Base-by-base conservation (phyloP, 768 basidiomycete species). In the Pleurotus cornucopiae region DNA sequence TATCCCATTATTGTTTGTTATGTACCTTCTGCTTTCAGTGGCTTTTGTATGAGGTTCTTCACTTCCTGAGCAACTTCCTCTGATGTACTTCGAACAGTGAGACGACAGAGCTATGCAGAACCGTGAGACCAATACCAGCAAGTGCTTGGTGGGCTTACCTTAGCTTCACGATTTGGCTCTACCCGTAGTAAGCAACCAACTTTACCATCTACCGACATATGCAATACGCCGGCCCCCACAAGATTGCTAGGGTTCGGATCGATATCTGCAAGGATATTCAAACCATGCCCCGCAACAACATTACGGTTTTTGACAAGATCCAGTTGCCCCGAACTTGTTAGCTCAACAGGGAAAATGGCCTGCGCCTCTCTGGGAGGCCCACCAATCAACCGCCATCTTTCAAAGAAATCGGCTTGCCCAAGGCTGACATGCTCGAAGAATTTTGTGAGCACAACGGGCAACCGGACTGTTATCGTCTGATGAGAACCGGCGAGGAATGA, bases 341-440 rank as follows among this genome's bases (percentile, higher is more conserved):
- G 73, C 30, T 73, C 67, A 57, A 98, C 86, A 0, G 93, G 86
- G 71, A 97, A 97, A 54, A 99, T 79, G 46, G 72, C 69, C 68
- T 99, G 97, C 23, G 89, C 84, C 73, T 99, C 97, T 49, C 95
- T 82, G 25, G 97, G 97, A 11, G 93, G 78, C 1, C 97, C 97
- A 5, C 97, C 97, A 51, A 98, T 98, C 62, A 97, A 73, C 70
- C 94, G 95, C 97, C 97, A 99, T 51, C 97, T 78, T 69, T 98
- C 95, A 71, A 98, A 99, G 79, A 98, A 99, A 62, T 97, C 91
- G 0, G 81, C 73, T 58, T 82, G 77, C 9, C 82, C 84, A 34
- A 99, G 81, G 64, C 86, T 88, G 61, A 98, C 95, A 21, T 91
- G 90, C 66, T 97, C 96, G 55, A 98, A 81, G 71, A 99, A 99